Evolutionary conservation across 352 stramenopile genomes (phyloP), one percentile per base, ranked within the genome.

Genomic region (Blastocystis sp.): DNA sequence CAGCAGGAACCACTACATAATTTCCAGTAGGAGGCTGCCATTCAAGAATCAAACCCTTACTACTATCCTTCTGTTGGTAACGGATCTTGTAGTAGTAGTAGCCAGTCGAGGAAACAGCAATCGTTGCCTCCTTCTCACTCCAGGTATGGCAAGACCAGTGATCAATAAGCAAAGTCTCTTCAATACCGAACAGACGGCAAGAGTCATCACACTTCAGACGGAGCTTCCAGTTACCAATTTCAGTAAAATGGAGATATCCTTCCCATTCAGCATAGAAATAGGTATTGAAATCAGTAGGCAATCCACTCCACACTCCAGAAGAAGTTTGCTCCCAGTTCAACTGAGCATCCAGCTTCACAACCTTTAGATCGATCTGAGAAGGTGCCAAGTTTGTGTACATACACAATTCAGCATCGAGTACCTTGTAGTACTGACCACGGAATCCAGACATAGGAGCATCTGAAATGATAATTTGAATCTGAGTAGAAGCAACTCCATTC

Each of bases 211-310:
- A 65, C 14, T 39, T 35, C 52, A 65, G 7, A 83, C 52, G 52
- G n/a, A 83, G 19, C n/a, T 77, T 69, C 71, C 71, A 85, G 35
- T 43, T 85, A 43, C 74, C 74, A 24, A 56, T 37, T 16, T 54
- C 29, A n/a, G 1, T 21, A 43, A 85, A 73, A 16, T 85, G 14
- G 39, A 85, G 35, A 16, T 57, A 71, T 16, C 74, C 74, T 5
- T 85, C 59, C 56, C 56, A 85, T 49, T 85, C 74, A 59, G 71
- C 57, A 59, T 39, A 83, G 71, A 61, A 83, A n/a, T 83, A 49
- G 43, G 39, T 35, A 35, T 27, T n/a, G 29, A 83, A 83, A 19
- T 83, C 29, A 27, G 57, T 69, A 16, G 71, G 71, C 57, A 83
- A 43, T 32, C 71, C 71, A 14, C 27, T 27, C 71, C 71, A 83